phyloP scores from a whole-genome alignment of 106 monocot genomes.

The Allium fistulosum region DNA sequence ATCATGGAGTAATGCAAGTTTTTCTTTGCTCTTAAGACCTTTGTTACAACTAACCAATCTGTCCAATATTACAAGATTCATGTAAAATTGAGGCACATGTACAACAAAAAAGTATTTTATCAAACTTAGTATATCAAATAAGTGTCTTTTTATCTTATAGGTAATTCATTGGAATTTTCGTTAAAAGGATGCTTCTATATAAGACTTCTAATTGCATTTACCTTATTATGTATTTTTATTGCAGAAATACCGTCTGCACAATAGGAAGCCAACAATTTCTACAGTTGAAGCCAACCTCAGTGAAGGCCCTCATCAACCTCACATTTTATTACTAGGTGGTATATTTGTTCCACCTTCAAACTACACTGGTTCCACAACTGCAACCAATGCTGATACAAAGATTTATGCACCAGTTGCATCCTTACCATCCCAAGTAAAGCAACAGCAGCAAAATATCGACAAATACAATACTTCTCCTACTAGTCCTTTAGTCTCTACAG shows the following conservation, averaged over 20 bases:
- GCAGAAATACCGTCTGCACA: conserved; percentile 85
- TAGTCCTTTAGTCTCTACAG: neutral
- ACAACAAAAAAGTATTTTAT: neutral
- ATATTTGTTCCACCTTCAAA: conserved; percentile 65
- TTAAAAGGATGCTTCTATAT: neutral
- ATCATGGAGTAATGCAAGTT: no score
- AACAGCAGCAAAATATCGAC: conserved; percentile 2
- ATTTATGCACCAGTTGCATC: conserved; percentile 48
- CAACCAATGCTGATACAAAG: conserved; percentile 7
- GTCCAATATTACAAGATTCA: neutral
- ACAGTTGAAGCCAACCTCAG: conserved; percentile 9
- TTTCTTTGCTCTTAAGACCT: no score
- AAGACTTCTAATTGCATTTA: neutral
- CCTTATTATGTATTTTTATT: neutral
- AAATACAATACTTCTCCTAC: conserved; percentile 5
- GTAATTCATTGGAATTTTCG: neutral
- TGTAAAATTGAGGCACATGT: neutral
- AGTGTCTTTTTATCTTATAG: no score
- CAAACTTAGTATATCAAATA: neutral
- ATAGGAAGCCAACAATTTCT: conserved; percentile 24
- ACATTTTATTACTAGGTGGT: conserved; percentile 58
- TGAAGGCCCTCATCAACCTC: conserved; percentile 11
- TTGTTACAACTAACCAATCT: neutral
- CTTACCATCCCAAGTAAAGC: conserved; percentile 11
- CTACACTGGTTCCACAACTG: conserved; percentile 15